phyloP scores from a whole-genome alignment of 768 basidiomycete species.

The Cystobasidium tubakii region DNA sequence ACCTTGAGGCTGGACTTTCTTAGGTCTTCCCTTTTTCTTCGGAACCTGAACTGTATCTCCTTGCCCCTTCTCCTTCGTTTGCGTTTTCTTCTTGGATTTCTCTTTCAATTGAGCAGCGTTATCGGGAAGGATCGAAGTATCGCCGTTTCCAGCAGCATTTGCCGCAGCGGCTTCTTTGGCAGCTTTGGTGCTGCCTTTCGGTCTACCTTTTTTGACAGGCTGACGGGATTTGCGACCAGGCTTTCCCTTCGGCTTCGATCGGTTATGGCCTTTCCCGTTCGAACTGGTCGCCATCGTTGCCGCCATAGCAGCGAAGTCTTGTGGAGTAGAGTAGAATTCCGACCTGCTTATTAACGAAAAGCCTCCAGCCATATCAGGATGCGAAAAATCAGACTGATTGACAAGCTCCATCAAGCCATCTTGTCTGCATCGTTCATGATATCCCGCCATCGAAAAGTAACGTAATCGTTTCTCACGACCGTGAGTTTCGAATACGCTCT shows the following conservation, averaged over 20 bases:
- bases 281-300: background rate
- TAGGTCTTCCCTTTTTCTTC: slow-evolving; percentile 34
- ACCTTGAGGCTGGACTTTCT: slow-evolving; percentile 6
- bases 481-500: slow-evolving; percentile 68
- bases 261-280: background rate
- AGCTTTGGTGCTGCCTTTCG: background rate
- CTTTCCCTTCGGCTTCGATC: background rate
- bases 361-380: slow-evolving; percentile 12
- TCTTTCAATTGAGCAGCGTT: background rate
- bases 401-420: slow-evolving; percentile 52
- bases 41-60: background rate
- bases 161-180: background rate
- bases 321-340: slow-evolving; percentile 20
- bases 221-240: background rate
- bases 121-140: background rate
- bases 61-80: slow-evolving; percentile 11
- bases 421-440: slow-evolving; percentile 58
- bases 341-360: background rate
- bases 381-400: background rate
- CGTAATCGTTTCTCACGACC: slow-evolving; percentile 81
- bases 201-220: slow-evolving; percentile 3
- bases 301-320: slow-evolving; percentile 23
- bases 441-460: slow-evolving; percentile 70
- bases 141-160: background rate
- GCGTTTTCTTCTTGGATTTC: background rate